Evolutionary conservation across 768 basidiomycete genomes (phyloP).

Genomic region (Cystoderma amianthinum): DNA sequence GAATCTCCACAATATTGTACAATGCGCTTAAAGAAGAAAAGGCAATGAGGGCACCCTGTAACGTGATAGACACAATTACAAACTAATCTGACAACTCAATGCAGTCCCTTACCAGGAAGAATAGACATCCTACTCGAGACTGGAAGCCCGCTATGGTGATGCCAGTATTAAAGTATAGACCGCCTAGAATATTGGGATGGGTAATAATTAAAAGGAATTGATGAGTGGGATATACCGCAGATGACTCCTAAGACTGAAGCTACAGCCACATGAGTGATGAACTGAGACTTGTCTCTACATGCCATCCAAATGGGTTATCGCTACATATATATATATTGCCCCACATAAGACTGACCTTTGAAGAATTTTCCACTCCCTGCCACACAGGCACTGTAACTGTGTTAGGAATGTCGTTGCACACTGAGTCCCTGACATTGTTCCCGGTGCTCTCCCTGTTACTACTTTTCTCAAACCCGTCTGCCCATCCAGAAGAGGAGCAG

Average conservation of each 20-base stretch:
- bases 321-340: too few species aligned
- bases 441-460: not conserved
- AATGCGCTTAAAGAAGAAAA: slow-evolving; percentile 89
- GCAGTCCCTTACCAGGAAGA: slow-evolving; percentile 67
- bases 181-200: slow-evolving; percentile 61
- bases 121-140: slow-evolving; percentile 86
- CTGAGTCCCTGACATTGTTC: not conserved
- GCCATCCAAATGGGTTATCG: not conserved
- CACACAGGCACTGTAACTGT: slow-evolving; percentile 76
- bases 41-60: slow-evolving; percentile 80
- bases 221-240: slow-evolving; percentile 71
- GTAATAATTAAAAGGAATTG: too few species aligned
- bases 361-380: slow-evolving; percentile 82
- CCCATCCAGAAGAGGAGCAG: not conserved
- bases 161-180: slow-evolving; percentile 78
- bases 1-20: slow-evolving; percentile 79
- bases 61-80: slow-evolving; percentile 6
- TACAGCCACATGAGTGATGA: slow-evolving; percentile 70
- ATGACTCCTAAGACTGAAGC: slow-evolving; percentile 78
- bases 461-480: not conserved
- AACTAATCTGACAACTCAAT: not conserved
- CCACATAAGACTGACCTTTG: slow-evolving; percentile 43
- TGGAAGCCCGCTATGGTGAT: slow-evolving; percentile 90
- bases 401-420: slow-evolving; percentile 84
- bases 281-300: slow-evolving; percentile 72